phyloP scores from a whole-genome alignment of 2,329 filamentous ascomycete species.

The Claviceps arundinis region DNA sequence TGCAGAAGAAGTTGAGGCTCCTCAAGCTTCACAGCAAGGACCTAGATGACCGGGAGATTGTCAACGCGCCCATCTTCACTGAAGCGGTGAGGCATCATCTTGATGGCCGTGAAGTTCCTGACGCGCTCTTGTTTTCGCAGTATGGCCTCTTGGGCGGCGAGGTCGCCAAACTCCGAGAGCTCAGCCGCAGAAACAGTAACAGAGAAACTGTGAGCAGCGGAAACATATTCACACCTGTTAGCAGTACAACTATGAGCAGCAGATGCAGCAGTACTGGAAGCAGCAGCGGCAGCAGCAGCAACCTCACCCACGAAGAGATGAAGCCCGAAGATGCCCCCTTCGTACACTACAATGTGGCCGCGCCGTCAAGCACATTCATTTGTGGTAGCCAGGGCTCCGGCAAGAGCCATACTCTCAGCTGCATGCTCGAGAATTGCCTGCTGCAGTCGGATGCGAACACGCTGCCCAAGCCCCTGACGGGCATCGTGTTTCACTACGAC shows the following conservation, averaged over 20 bases:
- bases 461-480: slow-evolving; percentile 40
- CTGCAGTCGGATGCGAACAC: slow-evolving; percentile 28
- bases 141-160: slow-evolving; percentile 11
- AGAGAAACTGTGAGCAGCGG: background rate
- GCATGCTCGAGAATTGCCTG: slow-evolving; percentile 44
- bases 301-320: background rate
- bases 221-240: too few relatives aligned
- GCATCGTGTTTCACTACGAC: slow-evolving; percentile 54
- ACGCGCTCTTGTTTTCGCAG: slow-evolving; percentile 5
- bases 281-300: background rate
- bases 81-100: slow-evolving; percentile 6
- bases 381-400: slow-evolving; percentile 52
- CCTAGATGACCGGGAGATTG: slow-evolving; percentile 6
- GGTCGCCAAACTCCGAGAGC: slow-evolving; percentile 1
- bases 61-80: slow-evolving; percentile 10
- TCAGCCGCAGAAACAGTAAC: background rate
- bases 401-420: slow-evolving; percentile 48
- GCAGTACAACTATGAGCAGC: too few relatives aligned
- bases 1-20: background rate
- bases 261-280: background rate
- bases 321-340: slow-evolving; percentile 13
- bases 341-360: slow-evolving; percentile 31
- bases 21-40: background rate
- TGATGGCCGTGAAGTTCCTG: background rate
- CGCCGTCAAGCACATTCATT: slow-evolving; percentile 47